Percentiles rank a stretch among this genome's conserved stretches.
These are phyloP conservation scores for Rhododendron griersonianum DNA, from an alignment of 148 eudicot species.

Conservation along the genomic window DNA sequence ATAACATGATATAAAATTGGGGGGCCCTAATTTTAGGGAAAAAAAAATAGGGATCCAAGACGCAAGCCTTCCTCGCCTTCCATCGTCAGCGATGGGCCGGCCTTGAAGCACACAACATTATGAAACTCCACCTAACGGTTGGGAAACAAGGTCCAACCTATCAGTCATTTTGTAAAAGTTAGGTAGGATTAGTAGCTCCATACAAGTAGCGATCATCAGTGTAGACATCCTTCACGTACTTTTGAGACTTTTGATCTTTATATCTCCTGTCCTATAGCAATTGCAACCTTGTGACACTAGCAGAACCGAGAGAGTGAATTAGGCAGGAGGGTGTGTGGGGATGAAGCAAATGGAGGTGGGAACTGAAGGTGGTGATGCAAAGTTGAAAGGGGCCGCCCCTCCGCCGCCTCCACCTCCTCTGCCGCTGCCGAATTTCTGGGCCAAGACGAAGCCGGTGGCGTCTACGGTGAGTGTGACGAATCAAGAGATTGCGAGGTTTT, in stretches of 20 bases:
- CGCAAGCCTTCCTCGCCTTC: neutral
- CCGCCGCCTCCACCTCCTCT: conserved; percentile 25
- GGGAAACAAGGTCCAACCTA: neutral
- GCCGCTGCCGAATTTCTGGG: conserved; percentile 15
- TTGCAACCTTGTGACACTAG: neutral
- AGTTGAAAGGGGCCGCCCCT: neutral
- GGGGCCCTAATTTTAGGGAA: too few relatives aligned
- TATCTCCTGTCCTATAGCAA: neutral
- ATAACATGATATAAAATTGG: too few relatives aligned
- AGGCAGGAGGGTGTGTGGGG: neutral
- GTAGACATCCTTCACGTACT: neutral
- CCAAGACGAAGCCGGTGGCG: neutral
- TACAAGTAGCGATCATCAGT: neutral
- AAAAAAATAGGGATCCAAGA: too few relatives aligned
- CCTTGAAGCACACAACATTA: neutral
- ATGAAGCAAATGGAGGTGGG: conserved; percentile 15
- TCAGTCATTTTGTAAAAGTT: conserved; percentile 18
- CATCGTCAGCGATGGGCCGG: neutral
- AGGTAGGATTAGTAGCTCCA: conserved; percentile 29
- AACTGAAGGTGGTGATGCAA: neutral
- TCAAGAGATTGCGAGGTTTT: conserved; percentile 60
- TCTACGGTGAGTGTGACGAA: conserved; percentile 41
- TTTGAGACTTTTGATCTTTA: neutral
- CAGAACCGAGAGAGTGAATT: neutral
- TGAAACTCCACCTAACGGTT: neutral